Evolutionary conservation across 2,329 filamentous ascomycete genomes (phyloP).

Genomic region (Colletotrichum sp.): DNA sequence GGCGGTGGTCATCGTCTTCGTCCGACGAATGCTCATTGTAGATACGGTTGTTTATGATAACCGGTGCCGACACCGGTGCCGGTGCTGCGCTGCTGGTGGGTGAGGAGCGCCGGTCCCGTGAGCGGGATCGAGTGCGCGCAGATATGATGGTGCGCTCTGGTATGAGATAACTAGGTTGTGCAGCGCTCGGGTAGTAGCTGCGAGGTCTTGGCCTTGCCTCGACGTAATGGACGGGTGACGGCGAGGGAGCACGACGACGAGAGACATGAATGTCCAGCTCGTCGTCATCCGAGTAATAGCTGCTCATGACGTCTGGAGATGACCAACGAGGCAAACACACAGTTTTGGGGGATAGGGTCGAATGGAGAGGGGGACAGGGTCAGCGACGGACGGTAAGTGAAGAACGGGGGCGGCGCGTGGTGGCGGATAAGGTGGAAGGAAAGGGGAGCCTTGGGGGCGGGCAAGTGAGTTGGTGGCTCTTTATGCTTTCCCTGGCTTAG

Average conservation of each 20-base stretch:
- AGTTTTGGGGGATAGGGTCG: not conserved
- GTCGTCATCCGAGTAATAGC: conserved; percentile 58
- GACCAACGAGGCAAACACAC: not conserved
- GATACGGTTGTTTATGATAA: conserved; percentile 65
- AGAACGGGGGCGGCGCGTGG: not conserved
- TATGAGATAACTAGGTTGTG: conserved; percentile 42
- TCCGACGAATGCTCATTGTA: conserved; percentile 56
- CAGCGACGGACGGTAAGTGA: not conserved
- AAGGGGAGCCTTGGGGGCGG: not conserved
- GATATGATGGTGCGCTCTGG: conserved; percentile 54
- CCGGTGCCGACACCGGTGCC: conserved; percentile 33
- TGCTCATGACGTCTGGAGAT: conserved; percentile 26
- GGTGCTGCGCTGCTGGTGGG: conserved; percentile 36
- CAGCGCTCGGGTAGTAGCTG: conserved; percentile 45
- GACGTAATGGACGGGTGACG: conserved; percentile 51
- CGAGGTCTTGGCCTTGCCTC: conserved; percentile 41
- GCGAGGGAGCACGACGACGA: conserved; percentile 44
- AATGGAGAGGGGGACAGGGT: not conserved
- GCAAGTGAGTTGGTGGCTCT: not conserved
- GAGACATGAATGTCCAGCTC: conserved; percentile 57
- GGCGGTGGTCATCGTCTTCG: conserved; percentile 38
- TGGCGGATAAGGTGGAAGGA: not conserved
- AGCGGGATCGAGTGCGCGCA: conserved; percentile 45
- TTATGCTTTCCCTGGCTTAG: conserved; percentile 14
- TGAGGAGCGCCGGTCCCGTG: conserved; percentile 51